A percentile compares a stretch with the other conserved stretches of the same genome.
These are phyloP conservation scores for Incumbomyces delicatus DNA, from an alignment of 2,329 filamentous ascomycete species.

Conservation along the genomic window DNA sequence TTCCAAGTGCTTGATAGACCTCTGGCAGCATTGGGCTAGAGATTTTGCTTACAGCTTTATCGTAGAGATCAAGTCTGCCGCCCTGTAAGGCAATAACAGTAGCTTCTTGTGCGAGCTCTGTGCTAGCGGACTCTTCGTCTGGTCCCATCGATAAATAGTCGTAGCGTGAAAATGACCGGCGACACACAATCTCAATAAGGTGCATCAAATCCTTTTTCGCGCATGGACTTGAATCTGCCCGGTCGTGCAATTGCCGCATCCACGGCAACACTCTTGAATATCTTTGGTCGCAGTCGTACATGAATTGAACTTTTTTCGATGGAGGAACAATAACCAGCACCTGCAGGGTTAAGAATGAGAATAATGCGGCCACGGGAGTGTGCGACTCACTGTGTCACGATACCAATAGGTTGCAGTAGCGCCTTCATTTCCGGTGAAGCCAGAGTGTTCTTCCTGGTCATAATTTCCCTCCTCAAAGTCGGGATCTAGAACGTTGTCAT, in stretches of 20 bases:
- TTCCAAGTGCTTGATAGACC: not conserved
- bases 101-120: not conserved
- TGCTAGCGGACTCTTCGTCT: not conserved
- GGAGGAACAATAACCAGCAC: conserved; percentile 10
- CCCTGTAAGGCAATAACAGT: not conserved
- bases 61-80: not conserved
- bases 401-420: conserved; percentile 20
- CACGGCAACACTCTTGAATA: too few species aligned
- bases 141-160: too few species aligned
- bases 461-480: not conserved
- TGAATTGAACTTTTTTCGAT: not conserved
- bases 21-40: not conserved
- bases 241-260: too few species aligned
- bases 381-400: conserved; percentile 9
- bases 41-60: not conserved
- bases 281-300: too few species aligned
- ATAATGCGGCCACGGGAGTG: not conserved
- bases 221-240: too few species aligned
- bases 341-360: not conserved
- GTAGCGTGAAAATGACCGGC: not conserved
- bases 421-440: conserved; percentile 23
- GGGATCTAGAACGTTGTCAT: conserved; percentile 4
- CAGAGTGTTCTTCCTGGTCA: conserved; percentile 9
- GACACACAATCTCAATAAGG: not conserved
- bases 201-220: not conserved